These are phyloP conservation scores for Tolypocladium inflatum DNA, from an alignment of 2,329 filamentous ascomycete species.

Conservation along the genomic window DNA sequence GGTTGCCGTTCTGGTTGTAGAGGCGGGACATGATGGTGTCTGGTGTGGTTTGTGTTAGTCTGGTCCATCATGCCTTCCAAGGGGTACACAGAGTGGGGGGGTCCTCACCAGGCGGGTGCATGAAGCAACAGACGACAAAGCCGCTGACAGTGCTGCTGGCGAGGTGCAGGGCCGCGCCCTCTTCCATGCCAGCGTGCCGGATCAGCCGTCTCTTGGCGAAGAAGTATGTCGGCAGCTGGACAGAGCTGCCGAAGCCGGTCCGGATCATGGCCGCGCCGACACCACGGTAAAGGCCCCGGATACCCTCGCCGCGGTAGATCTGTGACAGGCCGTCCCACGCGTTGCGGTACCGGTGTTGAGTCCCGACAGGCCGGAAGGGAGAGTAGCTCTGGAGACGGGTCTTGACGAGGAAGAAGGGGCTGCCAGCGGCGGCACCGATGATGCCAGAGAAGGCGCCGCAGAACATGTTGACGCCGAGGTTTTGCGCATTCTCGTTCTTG, in stretches of 20 bases:
- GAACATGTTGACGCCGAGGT: slow-evolving; percentile 85
- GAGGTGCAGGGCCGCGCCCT: slow-evolving; percentile 82
- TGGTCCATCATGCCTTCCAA: neutral
- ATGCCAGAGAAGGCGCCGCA: slow-evolving; percentile 83
- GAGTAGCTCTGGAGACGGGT: slow-evolving; percentile 91
- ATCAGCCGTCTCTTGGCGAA: slow-evolving; percentile 85
- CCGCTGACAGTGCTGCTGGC: slow-evolving; percentile 82
- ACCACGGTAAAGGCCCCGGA: slow-evolving; percentile 78
- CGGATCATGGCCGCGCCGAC: slow-evolving; percentile 91
- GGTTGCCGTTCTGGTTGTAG: slow-evolving; percentile 96
- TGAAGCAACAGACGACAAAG: slow-evolving; percentile 93
- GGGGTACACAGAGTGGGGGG: neutral
- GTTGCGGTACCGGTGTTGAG: slow-evolving; percentile 88
- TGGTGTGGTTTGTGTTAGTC: slow-evolving; percentile 11
- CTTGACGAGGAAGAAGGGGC: slow-evolving; percentile 96
- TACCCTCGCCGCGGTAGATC: slow-evolving; percentile 70
- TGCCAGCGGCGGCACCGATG: slow-evolving; percentile 84
- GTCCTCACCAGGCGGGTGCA: slow-evolving; percentile 81
- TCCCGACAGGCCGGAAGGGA: slow-evolving; percentile 85
- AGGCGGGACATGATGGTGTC: slow-evolving; percentile 98
- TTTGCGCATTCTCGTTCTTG: slow-evolving; percentile 66
- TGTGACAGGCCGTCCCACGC: slow-evolving; percentile 72
- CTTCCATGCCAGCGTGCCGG: slow-evolving; percentile 77
- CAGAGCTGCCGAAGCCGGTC: slow-evolving; percentile 90
- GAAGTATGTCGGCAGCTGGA: slow-evolving; percentile 96